Evolutionary conservation across 139 green algal genomes (phyloP), one percentile per base, ranked within the genome.

Genomic region (Chlorella sorokiniana): DNA sequence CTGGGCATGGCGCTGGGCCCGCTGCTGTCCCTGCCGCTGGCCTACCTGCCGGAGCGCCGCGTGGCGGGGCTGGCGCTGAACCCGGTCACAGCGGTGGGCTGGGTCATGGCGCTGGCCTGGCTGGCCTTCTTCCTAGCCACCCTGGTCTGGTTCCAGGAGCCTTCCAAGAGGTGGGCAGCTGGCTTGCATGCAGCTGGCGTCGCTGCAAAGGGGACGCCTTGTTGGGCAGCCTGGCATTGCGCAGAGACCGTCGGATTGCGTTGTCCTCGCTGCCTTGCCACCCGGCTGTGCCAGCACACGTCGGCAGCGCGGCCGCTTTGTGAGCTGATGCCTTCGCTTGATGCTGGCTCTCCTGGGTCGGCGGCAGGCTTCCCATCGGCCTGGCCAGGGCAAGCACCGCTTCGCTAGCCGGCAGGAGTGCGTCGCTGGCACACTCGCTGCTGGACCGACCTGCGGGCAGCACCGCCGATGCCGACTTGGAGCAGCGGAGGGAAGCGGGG

Each of bases 1-100:
- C 52, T 89, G 40, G 89, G 87, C 71, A 90, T 91, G 88, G 87
- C 89, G 20, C 77, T 89, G 29, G 89, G 89, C 29, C 89, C 89
- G 20, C 79, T 92, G 54, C 83, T 92, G 14, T 78, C 89, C 2
- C 70, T 89, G 52, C 85, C 87, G 6, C 84, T 92, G 45, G 69
- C 78, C 20, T 51, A 38, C 38, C 69, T 92, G 64, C 85, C 86
- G 1, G 54, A 65, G 2, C 16, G 48, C 40, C 48, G 45, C 16
- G 33, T 86, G 27, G 40, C 42, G 4, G 79, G 64, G 59, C 35
- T 90, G n/a, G 82, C 81, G 11, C 52, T 92, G 61, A 87, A 92
- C 76, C 16, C 61, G 27, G 77, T 92, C 52, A 92, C 88, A 45
- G 79, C 88, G 27, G 82, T 80, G 25, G 87, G 85, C 1, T 88